Percentiles rank a stretch among this genome's conserved stretches.
These are phyloP conservation scores for Saccharomyces paradoxus DNA, from an alignment of 805 yeast genomes.

Conservation along the genomic window DNA sequence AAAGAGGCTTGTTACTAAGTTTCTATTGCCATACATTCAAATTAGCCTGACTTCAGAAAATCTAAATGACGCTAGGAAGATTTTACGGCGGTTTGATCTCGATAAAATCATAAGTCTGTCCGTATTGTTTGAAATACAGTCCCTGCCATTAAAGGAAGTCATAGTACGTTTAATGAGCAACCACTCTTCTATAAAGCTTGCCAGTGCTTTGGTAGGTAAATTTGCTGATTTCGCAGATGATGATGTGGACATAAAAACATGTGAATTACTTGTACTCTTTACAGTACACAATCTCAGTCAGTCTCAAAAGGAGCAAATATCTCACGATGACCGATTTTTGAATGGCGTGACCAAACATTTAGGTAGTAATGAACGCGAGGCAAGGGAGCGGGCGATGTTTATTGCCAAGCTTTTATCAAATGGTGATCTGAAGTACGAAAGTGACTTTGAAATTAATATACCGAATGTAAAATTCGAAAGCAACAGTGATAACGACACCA, in stretches of 20 bases:
- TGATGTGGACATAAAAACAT: conserved; percentile 14
- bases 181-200: neutral
- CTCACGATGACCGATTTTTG: conserved; percentile 16
- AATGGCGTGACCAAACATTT: conserved; percentile 26
- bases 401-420: conserved; percentile 25
- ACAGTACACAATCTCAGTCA: conserved; percentile 6
- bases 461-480: conserved; percentile 11
- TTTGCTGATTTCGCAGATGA: conserved; percentile 8
- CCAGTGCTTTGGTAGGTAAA: conserved; percentile 2
- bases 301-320: conserved; percentile 6
- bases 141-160: conserved; percentile 12
- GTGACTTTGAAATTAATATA: conserved; percentile 17
- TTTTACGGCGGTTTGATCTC: conserved; percentile 10
- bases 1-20: conserved; percentile 11
- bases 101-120: conserved; percentile 6
- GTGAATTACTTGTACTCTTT: conserved; percentile 16
- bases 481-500: neutral
- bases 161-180: conserved; percentile 4
- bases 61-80: conserved; percentile 3
- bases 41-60: conserved; percentile 4
- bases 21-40: conserved; percentile 17
- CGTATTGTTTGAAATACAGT: conserved; percentile 9
- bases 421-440: conserved; percentile 22
- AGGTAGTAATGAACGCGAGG: conserved; percentile 11
- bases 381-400: conserved; percentile 31